Base-by-base conservation (phyloP, 257 asterid genomes). In the Solanum chiquidenum region DNA sequence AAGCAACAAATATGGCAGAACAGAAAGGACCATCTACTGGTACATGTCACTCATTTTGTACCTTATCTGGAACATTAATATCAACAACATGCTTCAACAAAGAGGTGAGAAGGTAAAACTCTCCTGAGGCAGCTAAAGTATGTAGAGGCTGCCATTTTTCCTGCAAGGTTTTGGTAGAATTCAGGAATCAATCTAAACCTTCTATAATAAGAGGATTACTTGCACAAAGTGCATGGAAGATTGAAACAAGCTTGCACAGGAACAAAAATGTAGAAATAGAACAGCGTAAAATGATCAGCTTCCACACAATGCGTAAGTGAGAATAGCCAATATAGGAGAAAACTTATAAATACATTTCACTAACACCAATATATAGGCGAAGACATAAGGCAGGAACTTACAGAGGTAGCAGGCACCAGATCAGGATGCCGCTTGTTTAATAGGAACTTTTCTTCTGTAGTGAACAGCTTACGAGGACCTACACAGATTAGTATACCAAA, bases 121-220 rank as follows among this genome's bases (percentile, higher is more conserved):
- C 98, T 88, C 99, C 99, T 0, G 97, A 91, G 86, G 99, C 97
- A 73, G 93, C 98, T 87, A 97, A 95, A 84, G 98, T 92, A 89
- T 97, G 99, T 72, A 97, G 88, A 71, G 98, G 98, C 90, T 91
- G 95, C 99, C 99, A 97, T 91, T 95, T 97, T 69, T 92, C 98
- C 98, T 97, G 92, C 55, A 86, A 88, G 87, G 86, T 60, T 82
- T 69, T 18, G 9, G 21, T 64, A 37, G 64, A 73, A 42, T 37
- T 84, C 83, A 62, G 29, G 62, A 88, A 89, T 88, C 85, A 91
- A 90, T 83, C 84, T 46, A 82, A 72, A 80, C 68, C 27, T 14
- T 79, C 66, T 14, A 44, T 7, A 42, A 4, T 42, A 42, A 12
- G 60, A 40, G 35, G 62, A 42, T 25, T 79, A 42, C 84, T 79